phyloP scores from a whole-genome alignment of 768 basidiomycete genomes.

The Royoungia palumana region DNA sequence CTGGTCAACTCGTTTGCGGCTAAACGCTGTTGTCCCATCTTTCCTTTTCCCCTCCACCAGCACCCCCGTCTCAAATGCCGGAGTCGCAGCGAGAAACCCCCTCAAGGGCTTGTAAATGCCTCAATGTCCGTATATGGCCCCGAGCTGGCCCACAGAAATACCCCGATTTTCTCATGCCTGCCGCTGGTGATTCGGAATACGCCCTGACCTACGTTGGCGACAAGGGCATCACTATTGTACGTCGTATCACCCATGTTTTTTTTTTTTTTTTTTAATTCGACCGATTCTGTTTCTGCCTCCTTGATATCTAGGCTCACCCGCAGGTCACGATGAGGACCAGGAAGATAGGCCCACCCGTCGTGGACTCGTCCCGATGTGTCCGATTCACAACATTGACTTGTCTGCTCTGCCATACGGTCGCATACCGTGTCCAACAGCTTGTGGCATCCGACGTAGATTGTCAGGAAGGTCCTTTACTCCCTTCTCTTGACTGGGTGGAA shows the following conservation, averaged over 20 bases:
- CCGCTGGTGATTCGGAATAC: slow-evolving; percentile 38
- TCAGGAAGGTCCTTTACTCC: slow-evolving; percentile 62
- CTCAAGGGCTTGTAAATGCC: slow-evolving; percentile 61
- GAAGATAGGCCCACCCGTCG: slow-evolving; percentile 41
- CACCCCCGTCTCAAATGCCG: slow-evolving; percentile 21
- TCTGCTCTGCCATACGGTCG: slow-evolving; percentile 58
- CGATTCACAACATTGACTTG: slow-evolving; percentile 68
- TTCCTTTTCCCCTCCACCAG: slow-evolving; percentile 19
- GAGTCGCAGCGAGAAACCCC: slow-evolving; percentile 14
- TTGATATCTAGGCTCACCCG: slow-evolving; percentile 51
- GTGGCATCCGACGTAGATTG: slow-evolving; percentile 55
- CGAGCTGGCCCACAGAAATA: slow-evolving; percentile 29
- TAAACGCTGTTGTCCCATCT: slow-evolving; percentile 25
- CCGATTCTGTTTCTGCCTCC: slow-evolving; percentile 10
- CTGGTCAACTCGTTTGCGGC: slow-evolving; percentile 16
- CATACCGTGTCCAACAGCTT: slow-evolving; percentile 67
- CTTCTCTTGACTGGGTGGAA: slow-evolving; percentile 76
- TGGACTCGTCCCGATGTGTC: slow-evolving; percentile 46
- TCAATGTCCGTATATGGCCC: slow-evolving; percentile 61
- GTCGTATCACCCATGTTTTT: slow-evolving; percentile 24
- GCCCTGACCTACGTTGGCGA: slow-evolving; percentile 59
- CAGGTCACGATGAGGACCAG: slow-evolving; percentile 68
- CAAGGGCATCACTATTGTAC: slow-evolving; percentile 62
- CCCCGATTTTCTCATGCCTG: slow-evolving; percentile 32
- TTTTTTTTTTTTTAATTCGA: slow-evolving; percentile 2